Conservation (phyloP, 495 filamentous ascomycete genomes). For the Xylaria scruposa region DNA sequence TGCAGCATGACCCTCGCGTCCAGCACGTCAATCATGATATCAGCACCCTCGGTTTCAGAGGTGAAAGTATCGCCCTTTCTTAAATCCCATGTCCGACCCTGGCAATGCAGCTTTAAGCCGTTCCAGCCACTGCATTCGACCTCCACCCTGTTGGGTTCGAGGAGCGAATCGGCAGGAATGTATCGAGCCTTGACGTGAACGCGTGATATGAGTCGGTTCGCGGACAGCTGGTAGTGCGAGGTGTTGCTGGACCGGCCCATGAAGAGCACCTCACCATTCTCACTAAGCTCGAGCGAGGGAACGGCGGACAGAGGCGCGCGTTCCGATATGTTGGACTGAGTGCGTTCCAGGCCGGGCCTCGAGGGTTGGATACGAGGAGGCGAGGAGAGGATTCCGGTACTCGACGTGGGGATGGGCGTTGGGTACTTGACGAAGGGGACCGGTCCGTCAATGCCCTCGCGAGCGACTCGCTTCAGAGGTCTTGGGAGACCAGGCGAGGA, state of each 20-base stretch:
- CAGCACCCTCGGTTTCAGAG: slow-evolving; percentile 85
- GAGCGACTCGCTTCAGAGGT: slow-evolving; percentile 71
- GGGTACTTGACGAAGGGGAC: slow-evolving; percentile 71
- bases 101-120: slow-evolving; percentile 89
- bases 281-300: slow-evolving; percentile 78
- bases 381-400: slow-evolving; percentile 88
- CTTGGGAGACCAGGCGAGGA: slow-evolving; percentile 85
- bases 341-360: slow-evolving; percentile 55
- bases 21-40: slow-evolving; percentile 96
- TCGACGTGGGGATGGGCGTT: slow-evolving; percentile 91
- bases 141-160: slow-evolving; percentile 74
- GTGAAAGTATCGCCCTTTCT: slow-evolving; percentile 87
- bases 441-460: slow-evolving; percentile 53
- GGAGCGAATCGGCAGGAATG: slow-evolving; percentile 65
- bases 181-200: slow-evolving; percentile 91
- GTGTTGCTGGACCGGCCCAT: slow-evolving; percentile 95
- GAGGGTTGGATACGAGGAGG: slow-evolving; percentile 67
- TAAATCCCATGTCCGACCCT: slow-evolving; percentile 85
- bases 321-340: slow-evolving; percentile 76
- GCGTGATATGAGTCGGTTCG: slow-evolving; percentile 89
- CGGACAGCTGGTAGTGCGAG: slow-evolving; percentile 87
- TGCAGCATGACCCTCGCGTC: slow-evolving; percentile 86
- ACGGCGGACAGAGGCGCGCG: slow-evolving; percentile 83
- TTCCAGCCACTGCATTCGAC: slow-evolving; percentile 96
- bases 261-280: slow-evolving; percentile 77